phyloP scores from a whole-genome alignment of 1,284 basidiomycete species.

The Trametes pubescens region DNA sequence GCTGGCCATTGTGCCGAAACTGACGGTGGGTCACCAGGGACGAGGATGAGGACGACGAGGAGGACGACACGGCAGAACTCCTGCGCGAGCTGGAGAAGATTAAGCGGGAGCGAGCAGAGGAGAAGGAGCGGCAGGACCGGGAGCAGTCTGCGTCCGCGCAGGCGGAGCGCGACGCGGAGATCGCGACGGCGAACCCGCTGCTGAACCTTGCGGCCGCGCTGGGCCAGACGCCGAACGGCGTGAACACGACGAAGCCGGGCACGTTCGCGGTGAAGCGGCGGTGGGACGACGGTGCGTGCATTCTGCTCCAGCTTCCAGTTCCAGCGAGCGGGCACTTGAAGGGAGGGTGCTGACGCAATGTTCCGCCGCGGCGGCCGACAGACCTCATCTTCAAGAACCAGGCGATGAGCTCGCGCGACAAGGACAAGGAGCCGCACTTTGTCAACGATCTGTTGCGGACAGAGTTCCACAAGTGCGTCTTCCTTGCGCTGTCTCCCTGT shows the following conservation, averaged over 20 bases:
- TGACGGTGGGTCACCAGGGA: constrained; percentile 28
- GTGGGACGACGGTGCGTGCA: constrained; percentile 88
- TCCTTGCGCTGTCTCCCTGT: not conserved
- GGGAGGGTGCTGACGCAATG: constrained; percentile 10
- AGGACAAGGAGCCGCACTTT: constrained; percentile 82
- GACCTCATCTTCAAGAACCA: constrained; percentile 98
- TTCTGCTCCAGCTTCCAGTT: not conserved
- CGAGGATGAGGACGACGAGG: constrained; percentile 60
- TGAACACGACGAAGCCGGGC: constrained; percentile 81
- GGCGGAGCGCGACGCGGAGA: constrained; percentile 79
- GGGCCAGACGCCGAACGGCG: constrained; percentile 67
- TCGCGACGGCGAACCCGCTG: constrained; percentile 87
- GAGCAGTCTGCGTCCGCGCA: constrained; percentile 76
- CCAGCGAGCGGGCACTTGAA: not conserved
- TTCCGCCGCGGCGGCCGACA: constrained; percentile 40
- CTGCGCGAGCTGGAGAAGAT: constrained; percentile 95
- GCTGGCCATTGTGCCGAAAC: not conserved
- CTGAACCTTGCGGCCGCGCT: constrained; percentile 90
- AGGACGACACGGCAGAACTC: constrained; percentile 93
- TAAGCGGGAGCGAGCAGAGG: constrained; percentile 92
- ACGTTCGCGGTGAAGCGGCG: constrained; percentile 91
- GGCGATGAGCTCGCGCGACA: constrained; percentile 73
- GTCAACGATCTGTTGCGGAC: constrained; percentile 93
- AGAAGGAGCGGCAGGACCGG: constrained; percentile 84
- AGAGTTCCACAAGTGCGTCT: constrained; percentile 87